Conservation (phyloP, 495 filamentous ascomycete genomes). For the Talaromyces wortmannii region DNA sequence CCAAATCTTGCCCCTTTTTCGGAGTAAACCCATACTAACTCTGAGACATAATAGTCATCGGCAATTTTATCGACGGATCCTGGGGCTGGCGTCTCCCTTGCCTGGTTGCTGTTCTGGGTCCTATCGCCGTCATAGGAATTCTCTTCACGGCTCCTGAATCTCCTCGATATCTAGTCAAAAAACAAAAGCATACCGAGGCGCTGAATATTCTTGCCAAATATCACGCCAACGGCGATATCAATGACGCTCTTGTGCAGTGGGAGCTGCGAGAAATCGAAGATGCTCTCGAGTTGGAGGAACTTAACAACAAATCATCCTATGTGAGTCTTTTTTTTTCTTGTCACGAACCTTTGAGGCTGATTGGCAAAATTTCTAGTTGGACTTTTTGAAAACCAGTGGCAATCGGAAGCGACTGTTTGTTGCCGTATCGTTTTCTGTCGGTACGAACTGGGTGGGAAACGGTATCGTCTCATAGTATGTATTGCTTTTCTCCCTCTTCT, state of each 20-base stretch:
- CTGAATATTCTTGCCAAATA: conserved; percentile 21
- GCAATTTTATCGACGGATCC: too few species aligned
- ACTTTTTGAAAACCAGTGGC: conserved; percentile 61
- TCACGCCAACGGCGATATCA: conserved; percentile 16
- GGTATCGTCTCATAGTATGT: conserved; percentile 62
- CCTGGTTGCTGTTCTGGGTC: conserved; percentile 21
- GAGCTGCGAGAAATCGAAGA: conserved; percentile 28
- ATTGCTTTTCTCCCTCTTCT: too few species aligned
- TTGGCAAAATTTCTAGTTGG: conserved; percentile 33
- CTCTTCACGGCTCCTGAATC: conserved; percentile 36
- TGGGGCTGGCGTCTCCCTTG: conserved; percentile 41
- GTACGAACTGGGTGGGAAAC: conserved; percentile 63
- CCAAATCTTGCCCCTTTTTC: too few species aligned
- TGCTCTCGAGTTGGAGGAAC: conserved; percentile 26
- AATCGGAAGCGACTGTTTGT: conserved; percentile 58
- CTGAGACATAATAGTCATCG: too few species aligned
- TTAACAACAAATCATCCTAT: conserved; percentile 23
- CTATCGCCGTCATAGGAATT: conserved; percentile 29
- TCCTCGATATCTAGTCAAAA: conserved; percentile 33
- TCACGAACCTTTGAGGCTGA: too few species aligned
- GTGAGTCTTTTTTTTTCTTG: too few species aligned
- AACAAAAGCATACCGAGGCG: conserved; percentile 27
- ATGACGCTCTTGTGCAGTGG: conserved; percentile 14
- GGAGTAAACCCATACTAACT: too few species aligned
- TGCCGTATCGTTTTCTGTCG: conserved; percentile 48